Conservation (phyloP, 1,139 yeast species). For the Candida pseudoviswanathii region DNA sequence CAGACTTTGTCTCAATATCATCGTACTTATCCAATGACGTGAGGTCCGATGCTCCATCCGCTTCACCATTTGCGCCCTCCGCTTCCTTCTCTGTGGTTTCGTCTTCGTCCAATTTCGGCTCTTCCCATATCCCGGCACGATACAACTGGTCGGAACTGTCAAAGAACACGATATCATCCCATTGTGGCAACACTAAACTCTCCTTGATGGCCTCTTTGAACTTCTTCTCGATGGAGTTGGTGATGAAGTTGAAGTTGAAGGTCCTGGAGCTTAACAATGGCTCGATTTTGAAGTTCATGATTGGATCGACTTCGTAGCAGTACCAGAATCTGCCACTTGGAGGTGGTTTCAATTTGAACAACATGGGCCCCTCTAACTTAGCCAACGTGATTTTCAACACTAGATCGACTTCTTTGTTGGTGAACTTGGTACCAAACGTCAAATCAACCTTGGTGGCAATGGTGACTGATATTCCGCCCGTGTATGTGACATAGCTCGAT, state of each 20-base stretch:
- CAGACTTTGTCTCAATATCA: conserved; percentile 13
- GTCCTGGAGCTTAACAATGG: conserved; percentile 88
- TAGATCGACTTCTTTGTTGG: conserved; percentile 75
- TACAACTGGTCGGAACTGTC: conserved; percentile 66
- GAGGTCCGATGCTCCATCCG: conserved; percentile 8
- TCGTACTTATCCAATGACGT: conserved; percentile 5
- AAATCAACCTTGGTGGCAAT: conserved; percentile 78
- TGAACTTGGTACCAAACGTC: conserved; percentile 73
- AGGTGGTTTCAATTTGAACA: conserved; percentile 77
- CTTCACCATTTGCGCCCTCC: conserved; percentile 9
- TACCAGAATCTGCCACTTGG: conserved; percentile 94
- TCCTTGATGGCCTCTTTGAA: conserved; percentile 80
- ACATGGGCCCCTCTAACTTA: conserved; percentile 71
- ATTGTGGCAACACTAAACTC: conserved; percentile 77
- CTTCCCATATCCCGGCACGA: conserved; percentile 93
- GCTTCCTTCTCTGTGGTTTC: conserved; percentile 9
- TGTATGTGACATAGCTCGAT: conserved; percentile 63
- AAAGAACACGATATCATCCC: conserved; percentile 84
- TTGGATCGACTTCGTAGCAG: conserved; percentile 79
- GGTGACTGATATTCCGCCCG: conserved; percentile 73
- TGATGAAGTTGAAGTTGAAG: conserved; percentile 73
- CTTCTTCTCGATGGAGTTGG: conserved; percentile 76
- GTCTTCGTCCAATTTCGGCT: conserved; percentile 3
- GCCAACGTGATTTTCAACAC: conserved; percentile 70
- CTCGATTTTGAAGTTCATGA: conserved; percentile 71